Evolutionary conservation across 2,329 filamentous ascomycete genomes (phyloP).

Genomic region (Beauveria asiatica): DNA sequence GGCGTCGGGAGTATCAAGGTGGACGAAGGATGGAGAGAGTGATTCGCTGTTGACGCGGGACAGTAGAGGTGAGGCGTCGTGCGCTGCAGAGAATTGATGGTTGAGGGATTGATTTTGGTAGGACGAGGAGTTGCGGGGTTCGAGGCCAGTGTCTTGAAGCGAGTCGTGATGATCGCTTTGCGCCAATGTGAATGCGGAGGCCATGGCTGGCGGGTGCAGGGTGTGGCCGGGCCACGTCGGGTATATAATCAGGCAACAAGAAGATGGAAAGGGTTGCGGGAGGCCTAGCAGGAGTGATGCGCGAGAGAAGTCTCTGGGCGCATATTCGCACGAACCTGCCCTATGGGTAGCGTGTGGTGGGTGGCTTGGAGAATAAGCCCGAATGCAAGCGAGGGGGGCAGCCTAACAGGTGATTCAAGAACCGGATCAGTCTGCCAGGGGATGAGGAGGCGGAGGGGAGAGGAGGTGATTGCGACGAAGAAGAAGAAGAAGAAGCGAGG

Average conservation of each 20-base stretch:
- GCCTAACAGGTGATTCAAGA: constrained; percentile 2
- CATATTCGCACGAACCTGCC: constrained; percentile 4
- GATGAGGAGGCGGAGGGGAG: neutral
- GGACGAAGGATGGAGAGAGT: constrained; percentile 22
- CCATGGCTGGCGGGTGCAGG: constrained; percentile 28
- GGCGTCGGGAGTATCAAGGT: constrained; percentile 39
- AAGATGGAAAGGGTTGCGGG: constrained; percentile 7
- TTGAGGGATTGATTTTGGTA: constrained; percentile 9
- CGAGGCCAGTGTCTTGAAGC: constrained; percentile 22
- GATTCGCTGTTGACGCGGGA: constrained; percentile 28
- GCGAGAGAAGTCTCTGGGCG: constrained; percentile 1
- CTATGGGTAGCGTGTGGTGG: neutral
- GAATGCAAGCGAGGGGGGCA: constrained; percentile 1
- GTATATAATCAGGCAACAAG: constrained; percentile 26
- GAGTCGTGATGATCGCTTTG: constrained; percentile 31
- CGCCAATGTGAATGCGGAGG: constrained; percentile 34
- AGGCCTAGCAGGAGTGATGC: neutral
- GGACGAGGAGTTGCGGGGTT: constrained; percentile 24
- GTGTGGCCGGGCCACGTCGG: constrained; percentile 17
- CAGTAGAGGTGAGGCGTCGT: constrained; percentile 35
- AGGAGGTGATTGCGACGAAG: neutral
- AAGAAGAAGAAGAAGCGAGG: neutral
- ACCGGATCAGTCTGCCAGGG: neutral
- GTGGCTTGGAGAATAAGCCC: constrained; percentile 4
- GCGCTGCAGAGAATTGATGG: constrained; percentile 18